Conservation (phyloP, 805 yeast species). For the Teunomyces atbi region DNA sequence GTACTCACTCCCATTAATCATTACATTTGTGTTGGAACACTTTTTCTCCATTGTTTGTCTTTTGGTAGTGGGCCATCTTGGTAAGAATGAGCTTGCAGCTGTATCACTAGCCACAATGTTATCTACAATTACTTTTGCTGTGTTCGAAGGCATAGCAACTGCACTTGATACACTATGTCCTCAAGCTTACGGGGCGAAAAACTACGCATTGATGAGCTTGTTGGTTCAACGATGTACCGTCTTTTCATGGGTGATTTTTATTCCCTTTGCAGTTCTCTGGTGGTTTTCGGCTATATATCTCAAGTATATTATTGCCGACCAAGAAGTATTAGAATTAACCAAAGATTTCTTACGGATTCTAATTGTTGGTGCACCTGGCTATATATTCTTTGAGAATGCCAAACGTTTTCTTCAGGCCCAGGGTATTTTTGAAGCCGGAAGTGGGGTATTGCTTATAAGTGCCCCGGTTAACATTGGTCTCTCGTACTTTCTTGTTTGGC, state of each 20-base stretch:
- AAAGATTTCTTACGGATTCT: constrained; percentile 32
- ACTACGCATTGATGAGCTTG: constrained; percentile 33
- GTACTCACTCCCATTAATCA: constrained; percentile 38
- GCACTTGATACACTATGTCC: constrained; percentile 46
- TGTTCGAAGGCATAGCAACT: constrained; percentile 47
- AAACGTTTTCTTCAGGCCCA: constrained; percentile 46
- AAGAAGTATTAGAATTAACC: constrained; percentile 35
- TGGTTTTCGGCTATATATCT: constrained; percentile 34
- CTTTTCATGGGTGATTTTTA: constrained; percentile 31
- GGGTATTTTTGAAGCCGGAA: constrained; percentile 48
- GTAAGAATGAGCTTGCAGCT: constrained; percentile 45
- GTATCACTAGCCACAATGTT: constrained; percentile 46
- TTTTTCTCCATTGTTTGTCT: constrained; percentile 42
- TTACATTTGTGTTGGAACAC: constrained; percentile 44
- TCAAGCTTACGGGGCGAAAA: constrained; percentile 45
- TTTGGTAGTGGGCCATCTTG: constrained; percentile 45
- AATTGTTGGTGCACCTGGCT: constrained; percentile 42
- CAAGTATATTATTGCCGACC: constrained; percentile 29
- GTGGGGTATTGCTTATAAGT: constrained; percentile 39
- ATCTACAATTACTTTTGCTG: constrained; percentile 42
- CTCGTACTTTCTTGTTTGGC: constrained; percentile 45
- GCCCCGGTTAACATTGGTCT: constrained; percentile 42
- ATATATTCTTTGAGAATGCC: constrained; percentile 41
- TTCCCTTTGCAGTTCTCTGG: constrained; percentile 42
- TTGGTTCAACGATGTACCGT: constrained; percentile 39